phyloP scores from a whole-genome alignment of 2,329 filamentous ascomycete species.

The Seiridium unicorne region DNA sequence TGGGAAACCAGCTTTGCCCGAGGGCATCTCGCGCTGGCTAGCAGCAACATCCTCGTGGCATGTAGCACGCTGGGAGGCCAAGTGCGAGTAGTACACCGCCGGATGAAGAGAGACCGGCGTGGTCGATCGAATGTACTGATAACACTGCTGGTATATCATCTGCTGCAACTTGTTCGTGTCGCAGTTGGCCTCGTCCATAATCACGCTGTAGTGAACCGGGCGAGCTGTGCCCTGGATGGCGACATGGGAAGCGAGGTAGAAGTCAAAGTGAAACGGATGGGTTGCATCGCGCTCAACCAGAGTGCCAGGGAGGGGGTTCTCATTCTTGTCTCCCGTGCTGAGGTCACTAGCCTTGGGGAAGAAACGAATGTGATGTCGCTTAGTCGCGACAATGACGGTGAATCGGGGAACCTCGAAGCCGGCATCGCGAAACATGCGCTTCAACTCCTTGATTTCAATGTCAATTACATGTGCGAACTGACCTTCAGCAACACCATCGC shows the following conservation, averaged over 20 bases:
- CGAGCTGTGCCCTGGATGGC: conserved; percentile 94
- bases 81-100: conserved; percentile 92
- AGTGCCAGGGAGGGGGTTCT: conserved; percentile 82
- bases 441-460: conserved; percentile 74
- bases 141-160: conserved; percentile 93
- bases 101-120: conserved; percentile 88
- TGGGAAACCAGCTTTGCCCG: conserved; percentile 36
- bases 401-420: conserved; percentile 56
- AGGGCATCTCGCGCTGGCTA: conserved; percentile 41
- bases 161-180: conserved; percentile 70
- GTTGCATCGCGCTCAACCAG: conserved; percentile 88
- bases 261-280: conserved; percentile 87
- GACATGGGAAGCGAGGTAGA: conserved; percentile 61
- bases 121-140: conserved; percentile 88
- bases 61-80: conserved; percentile 78
- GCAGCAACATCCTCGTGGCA: conserved; percentile 62
- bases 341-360: conserved; percentile 65
- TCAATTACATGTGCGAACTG: conserved; percentile 80
- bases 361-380: conserved; percentile 91
- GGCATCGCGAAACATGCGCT: conserved; percentile 49
- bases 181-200: conserved; percentile 76
- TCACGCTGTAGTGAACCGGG: conserved; percentile 88
- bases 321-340: conserved; percentile 64
- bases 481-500: conserved; percentile 87
- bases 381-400: conserved; percentile 84